phyloP scores from a whole-genome alignment of 2,329 filamentous ascomycete genomes.

The Huntiella moniliformis region DNA sequence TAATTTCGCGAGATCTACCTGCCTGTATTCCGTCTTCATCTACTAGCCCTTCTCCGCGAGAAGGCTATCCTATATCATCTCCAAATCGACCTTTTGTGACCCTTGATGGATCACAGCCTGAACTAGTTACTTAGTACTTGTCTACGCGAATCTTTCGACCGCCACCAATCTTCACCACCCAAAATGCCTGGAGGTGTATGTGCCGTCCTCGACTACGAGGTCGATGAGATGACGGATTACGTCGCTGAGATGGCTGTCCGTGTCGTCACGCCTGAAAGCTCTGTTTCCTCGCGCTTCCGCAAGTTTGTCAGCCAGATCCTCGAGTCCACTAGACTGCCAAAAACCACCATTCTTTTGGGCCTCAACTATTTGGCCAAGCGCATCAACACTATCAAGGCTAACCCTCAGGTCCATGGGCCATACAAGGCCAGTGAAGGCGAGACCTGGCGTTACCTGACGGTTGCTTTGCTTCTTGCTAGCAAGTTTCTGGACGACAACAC shows the following conservation, averaged over 20 bases:
- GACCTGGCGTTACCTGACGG: conserved; percentile 74
- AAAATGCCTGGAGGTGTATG: conserved; percentile 68
- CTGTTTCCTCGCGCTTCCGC: conserved; percentile 54
- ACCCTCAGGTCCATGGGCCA: conserved; percentile 22
- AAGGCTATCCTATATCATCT: conserved; percentile 4
- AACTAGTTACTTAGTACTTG: background rate
- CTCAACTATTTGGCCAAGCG: conserved; percentile 77
- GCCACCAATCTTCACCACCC: conserved; percentile 16
- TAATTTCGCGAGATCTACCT: too few species aligned
- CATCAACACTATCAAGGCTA: conserved; percentile 50
- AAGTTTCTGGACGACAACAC: conserved; percentile 96
- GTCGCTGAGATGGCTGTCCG: conserved; percentile 69
- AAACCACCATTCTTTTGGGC: conserved; percentile 75
- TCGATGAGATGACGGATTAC: conserved; percentile 90
- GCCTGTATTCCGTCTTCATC: too few species aligned
- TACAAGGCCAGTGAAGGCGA: conserved; percentile 47
- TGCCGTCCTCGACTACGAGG: conserved; percentile 87
- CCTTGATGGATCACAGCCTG: conserved; percentile 5
- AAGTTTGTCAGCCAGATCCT: conserved; percentile 87
- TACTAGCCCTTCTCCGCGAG: conserved; percentile 7
- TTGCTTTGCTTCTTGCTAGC: conserved; percentile 70
- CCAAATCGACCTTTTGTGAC: background rate
- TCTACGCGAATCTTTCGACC: background rate
- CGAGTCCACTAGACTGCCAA: conserved; percentile 73
- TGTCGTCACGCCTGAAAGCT: conserved; percentile 32